Base-by-base conservation (phyloP, 306 rosid species). In the Quercus ilex region DNA sequence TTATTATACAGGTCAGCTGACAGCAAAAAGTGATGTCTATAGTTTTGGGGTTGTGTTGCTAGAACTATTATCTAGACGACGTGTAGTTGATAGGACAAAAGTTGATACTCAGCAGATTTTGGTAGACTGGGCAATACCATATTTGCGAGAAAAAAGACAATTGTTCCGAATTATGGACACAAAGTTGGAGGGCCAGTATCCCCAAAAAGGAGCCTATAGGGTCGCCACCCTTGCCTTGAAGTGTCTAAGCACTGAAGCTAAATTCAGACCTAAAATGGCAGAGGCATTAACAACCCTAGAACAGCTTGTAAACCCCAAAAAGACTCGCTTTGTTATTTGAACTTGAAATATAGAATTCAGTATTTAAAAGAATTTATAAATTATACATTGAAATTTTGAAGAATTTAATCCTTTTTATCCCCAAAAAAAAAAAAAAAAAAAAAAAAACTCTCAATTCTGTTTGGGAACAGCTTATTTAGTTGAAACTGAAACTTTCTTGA, bases 131-230 rank as follows among this genome's bases (percentile, higher is more conserved):
- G 94, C 97, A 38, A 91, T 31, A 52, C 99, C 96, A 35, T 95
- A 91, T 78, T 76, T 95, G 55, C 79, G 90, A 4, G 99, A 95
- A 51, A 92, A 85, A 67, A 51, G 98, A 71, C 91, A 79, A 78
- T 74, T 90, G 58, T 91, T 91, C 76, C 83, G 99, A 75, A 95
- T 95, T 7, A 95, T 95, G 99, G 98, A 95, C 79, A 90, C 97
- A 55, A 89, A 92, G 69, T 60, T 95, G 77, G 99, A 90, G 70
- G 99, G 98, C 15, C 97, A 88, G 55, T 95, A 95, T 69, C 97
- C 97, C 0, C 92, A 90, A 55, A 91, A 93, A 76, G 95, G 90
- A 46, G 98, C 99, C 70, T 85, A 43, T 74, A 79, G 75, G 64
- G 97, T 95, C 25, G 98, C 99, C 4, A 77, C 86, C 31, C 89